Evolutionary conservation across 163 green algal genomes (phyloP).

Genomic region (Coccomyxa subellipsoidea): DNA sequence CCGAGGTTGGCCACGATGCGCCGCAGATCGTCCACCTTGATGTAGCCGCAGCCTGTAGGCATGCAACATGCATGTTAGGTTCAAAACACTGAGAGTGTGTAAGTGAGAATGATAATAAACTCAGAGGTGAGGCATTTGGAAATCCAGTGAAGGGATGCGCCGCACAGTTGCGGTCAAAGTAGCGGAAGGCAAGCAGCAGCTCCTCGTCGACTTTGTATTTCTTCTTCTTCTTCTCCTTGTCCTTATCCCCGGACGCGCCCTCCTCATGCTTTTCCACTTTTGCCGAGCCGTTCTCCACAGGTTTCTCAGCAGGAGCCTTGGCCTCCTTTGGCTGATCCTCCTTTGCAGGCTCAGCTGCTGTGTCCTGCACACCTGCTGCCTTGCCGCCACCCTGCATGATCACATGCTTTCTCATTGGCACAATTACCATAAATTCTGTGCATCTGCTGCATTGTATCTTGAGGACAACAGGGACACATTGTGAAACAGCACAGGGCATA

Average conservation of each 20-base stretch:
- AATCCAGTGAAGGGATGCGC: too few relatives aligned
- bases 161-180: constrained; percentile 40
- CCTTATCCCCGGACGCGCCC: constrained; percentile 7
- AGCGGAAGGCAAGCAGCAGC: constrained; percentile 36
- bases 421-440: neutral
- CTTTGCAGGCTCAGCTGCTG: neutral
- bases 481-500: too few relatives aligned
- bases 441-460: too few relatives aligned
- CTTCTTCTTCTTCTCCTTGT: constrained; percentile 18
- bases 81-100: too few relatives aligned
- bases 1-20: constrained; percentile 25
- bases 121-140: too few relatives aligned
- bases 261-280: neutral
- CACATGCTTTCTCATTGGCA: too few relatives aligned
- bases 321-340: neutral
- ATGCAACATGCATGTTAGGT: neutral
- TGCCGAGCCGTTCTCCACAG: neutral
- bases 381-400: neutral
- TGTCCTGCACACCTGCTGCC: neutral
- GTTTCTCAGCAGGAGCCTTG: neutral
- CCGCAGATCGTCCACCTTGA: constrained; percentile 31
- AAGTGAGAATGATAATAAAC: too few relatives aligned
- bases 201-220: constrained; percentile 20
- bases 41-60: constrained; percentile 24
- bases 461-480: too few relatives aligned